Conservation (phyloP, 495 filamentous ascomycete species). For the Mycothermus thermophilus region DNA sequence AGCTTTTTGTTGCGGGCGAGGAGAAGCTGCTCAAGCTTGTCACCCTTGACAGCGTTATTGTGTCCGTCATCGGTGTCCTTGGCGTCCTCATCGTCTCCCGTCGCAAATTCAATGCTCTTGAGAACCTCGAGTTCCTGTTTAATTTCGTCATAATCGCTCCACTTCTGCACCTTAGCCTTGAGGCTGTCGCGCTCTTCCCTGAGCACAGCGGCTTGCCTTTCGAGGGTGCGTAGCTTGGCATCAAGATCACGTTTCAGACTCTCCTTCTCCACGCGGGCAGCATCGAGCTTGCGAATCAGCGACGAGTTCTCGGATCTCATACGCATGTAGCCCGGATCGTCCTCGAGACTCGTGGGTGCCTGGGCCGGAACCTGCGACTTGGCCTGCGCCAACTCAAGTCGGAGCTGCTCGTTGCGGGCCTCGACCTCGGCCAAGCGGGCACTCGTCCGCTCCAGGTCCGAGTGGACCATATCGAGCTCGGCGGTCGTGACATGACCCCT, state of each 20-base stretch:
- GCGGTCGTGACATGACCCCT: conserved; percentile 61
- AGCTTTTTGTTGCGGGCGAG: conserved; percentile 92
- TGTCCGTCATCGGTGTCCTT: conserved; percentile 34
- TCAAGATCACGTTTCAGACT: conserved; percentile 60
- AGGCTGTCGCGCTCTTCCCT: conserved; percentile 58
- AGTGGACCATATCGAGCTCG: conserved; percentile 82
- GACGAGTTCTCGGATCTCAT: conserved; percentile 86
- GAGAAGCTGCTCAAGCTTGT: conserved; percentile 79
- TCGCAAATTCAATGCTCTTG: conserved; percentile 93
- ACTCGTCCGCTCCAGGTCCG: conserved; percentile 83
- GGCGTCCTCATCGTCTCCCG: conserved; percentile 63
- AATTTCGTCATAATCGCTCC: conserved; percentile 90
- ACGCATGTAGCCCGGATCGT: conserved; percentile 75
- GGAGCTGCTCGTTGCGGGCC: conserved; percentile 84
- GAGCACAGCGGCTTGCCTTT: conserved; percentile 54
- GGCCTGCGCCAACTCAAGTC: conserved; percentile 77
- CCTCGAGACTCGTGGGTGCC: conserved; percentile 47
- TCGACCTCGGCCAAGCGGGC: conserved; percentile 80
- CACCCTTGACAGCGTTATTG: conserved; percentile 47
- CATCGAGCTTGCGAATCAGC: conserved; percentile 74
- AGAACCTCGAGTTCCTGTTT: conserved; percentile 92
- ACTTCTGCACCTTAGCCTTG: conserved; percentile 68
- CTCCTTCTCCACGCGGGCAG: conserved; percentile 66
- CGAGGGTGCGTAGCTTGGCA: conserved; percentile 53
- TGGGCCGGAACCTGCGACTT: conserved; percentile 58